Evolutionary conservation across 495 filamentous ascomycete species (phyloP).

Genomic region (Xylaria nigripes): DNA sequence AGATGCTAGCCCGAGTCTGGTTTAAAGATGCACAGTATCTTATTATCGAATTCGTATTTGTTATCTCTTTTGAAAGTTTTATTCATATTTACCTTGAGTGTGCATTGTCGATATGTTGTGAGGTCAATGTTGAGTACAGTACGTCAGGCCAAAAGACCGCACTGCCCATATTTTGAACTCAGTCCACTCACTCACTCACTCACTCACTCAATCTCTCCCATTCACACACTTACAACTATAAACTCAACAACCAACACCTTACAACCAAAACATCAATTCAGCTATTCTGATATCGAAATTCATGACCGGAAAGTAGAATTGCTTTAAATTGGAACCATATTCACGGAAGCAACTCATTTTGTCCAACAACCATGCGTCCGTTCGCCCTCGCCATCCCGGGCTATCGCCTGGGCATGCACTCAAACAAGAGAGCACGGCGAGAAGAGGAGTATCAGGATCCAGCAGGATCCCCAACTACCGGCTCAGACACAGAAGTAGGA

Average conservation of each 20-base stretch:
- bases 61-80: too few species aligned
- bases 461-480: background rate
- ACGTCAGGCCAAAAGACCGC: background rate
- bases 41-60: too few species aligned
- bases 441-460: background rate
- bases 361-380: constrained; percentile 12
- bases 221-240: background rate
- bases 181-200: background rate
- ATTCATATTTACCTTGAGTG: background rate
- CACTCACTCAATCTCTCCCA: background rate
- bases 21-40: too few species aligned
- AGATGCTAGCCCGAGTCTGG: too few species aligned
- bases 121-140: background rate
- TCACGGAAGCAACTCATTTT: background rate
- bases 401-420: constrained; percentile 20
- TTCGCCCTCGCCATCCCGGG: constrained; percentile 21
- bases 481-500: constrained; percentile 5
- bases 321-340: background rate
- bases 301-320: background rate
- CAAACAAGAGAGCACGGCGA: constrained; percentile 10
- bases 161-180: background rate
- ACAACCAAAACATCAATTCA: background rate
- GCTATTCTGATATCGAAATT: too few species aligned
- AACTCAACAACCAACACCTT: background rate
- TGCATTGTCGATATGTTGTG: background rate